These are phyloP conservation scores for Funneliformis mosseae DNA, from an alignment of 192 early-diverging fungal genomes.

Conservation along the genomic window DNA sequence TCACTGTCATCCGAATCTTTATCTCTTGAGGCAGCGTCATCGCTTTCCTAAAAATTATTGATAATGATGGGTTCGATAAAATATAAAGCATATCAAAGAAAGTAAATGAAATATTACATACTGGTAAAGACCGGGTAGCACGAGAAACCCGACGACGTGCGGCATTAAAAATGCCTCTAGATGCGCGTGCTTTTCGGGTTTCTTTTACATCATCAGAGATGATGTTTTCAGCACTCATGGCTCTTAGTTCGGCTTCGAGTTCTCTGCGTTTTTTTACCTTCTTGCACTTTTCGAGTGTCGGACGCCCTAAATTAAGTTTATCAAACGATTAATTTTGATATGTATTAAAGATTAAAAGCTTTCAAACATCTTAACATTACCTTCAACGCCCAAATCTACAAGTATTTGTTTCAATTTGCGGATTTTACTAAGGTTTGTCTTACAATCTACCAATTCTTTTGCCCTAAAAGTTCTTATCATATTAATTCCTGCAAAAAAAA, in stretches of 20 bases:
- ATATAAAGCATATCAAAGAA: not conserved
- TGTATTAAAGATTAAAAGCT: not conserved
- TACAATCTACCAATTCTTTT: not conserved
- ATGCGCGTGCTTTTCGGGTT: conserved; percentile 2
- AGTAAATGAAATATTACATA: not conserved
- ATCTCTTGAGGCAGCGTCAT: not conserved
- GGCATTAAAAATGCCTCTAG: conserved; percentile 18
- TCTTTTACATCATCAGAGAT: conserved; percentile 23
- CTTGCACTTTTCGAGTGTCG: conserved; percentile 20
- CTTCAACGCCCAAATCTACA: conserved; percentile 8
- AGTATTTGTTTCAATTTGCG: not conserved
- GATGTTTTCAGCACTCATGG: conserved; percentile 22
- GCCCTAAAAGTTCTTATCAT: not conserved
- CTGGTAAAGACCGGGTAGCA: not conserved
- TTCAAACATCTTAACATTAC: not conserved
- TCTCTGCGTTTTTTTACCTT: not conserved
- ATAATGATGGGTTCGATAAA: not conserved
- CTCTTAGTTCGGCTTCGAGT: conserved; percentile 24
- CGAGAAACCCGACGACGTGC: not conserved
- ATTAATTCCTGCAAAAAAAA: too few relatives aligned
- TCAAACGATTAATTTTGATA: not conserved
- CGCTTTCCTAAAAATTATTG: not conserved
- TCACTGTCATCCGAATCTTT: not conserved
- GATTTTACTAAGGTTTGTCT: not conserved
- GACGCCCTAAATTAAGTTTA: not conserved